A percentile compares a stretch with the other conserved stretches of the same genome.
phyloP scores from a whole-genome alignment of 495 filamentous ascomycete genomes.

The Neurospora sp. region DNA sequence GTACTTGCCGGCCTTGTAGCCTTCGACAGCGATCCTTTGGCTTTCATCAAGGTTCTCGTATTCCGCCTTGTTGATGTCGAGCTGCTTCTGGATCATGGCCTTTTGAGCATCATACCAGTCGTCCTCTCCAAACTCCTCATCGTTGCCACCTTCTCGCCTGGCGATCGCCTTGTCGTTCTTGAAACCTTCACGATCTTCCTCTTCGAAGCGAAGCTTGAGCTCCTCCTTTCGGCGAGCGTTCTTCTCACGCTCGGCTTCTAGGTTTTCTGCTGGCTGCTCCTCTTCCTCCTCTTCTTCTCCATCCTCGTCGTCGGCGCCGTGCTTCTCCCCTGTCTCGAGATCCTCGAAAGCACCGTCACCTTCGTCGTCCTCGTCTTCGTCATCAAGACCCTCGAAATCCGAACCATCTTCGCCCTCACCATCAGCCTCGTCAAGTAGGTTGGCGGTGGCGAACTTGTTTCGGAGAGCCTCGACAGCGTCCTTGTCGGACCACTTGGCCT shows the following conservation, averaged over 20 bases:
- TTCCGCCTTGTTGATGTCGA: conserved; percentile 87
- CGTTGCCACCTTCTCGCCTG: conserved; percentile 47
- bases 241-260: conserved; percentile 67
- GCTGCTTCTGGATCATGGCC: conserved; percentile 84
- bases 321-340: conserved; percentile 65
- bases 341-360: conserved; percentile 89
- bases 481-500: conserved; percentile 73
- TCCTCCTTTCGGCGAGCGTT: conserved; percentile 93
- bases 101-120: conserved; percentile 99
- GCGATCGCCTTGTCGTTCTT: conserved; percentile 71
- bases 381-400: conserved; percentile 34
- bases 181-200: conserved; percentile 91
- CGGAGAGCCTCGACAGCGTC: conserved; percentile 67
- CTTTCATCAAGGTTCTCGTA: conserved; percentile 75
- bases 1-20: conserved; percentile 87
- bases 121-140: conserved; percentile 84
- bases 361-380: conserved; percentile 77
- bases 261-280: conserved; percentile 23
- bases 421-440: conserved; percentile 41
- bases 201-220: conserved; percentile 86
- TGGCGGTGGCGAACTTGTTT: conserved; percentile 62
- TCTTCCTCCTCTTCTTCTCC: conserved; percentile 23
- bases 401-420: conserved; percentile 36
- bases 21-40: conserved; percentile 74
- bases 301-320: conserved; percentile 25